Conservation (phyloP, 2,329 filamentous ascomycete genomes). For the Aspergillus hortae region DNA sequence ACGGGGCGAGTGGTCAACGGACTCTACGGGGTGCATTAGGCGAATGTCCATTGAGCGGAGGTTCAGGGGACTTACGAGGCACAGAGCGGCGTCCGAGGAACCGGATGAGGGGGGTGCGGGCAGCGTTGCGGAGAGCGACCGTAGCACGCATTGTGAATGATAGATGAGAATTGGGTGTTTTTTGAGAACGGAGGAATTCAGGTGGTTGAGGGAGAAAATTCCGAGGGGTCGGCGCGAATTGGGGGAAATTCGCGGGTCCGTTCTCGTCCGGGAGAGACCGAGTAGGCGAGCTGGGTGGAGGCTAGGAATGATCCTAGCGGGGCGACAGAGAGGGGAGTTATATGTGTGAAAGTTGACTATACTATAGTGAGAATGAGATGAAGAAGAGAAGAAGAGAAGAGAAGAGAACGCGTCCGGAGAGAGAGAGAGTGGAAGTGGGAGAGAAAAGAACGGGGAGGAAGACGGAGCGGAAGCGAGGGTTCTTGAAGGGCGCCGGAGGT, state of each 20-base stretch:
- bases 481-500: not conserved
- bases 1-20: constrained; percentile 54
- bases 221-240: constrained; percentile 12
- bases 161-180: constrained; percentile 2
- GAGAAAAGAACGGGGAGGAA: constrained; percentile 10
- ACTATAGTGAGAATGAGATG: not conserved
- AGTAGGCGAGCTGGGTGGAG: constrained; percentile 3
- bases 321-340: not conserved
- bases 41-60: not conserved
- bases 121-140: constrained; percentile 38
- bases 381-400: constrained; percentile 1
- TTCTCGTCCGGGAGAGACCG: constrained; percentile 27
- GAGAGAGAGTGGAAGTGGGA: constrained; percentile 11
- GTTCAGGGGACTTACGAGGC: constrained; percentile 36
- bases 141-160: constrained; percentile 41
- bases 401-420: constrained; percentile 1
- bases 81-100: constrained; percentile 47
- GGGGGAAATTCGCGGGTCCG: constrained; percentile 26
- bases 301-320: constrained; percentile 4
- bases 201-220: constrained; percentile 8
- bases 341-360: not conserved
- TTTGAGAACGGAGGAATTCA: not conserved
- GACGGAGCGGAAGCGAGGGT: constrained; percentile 16
- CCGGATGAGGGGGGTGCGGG: constrained; percentile 47
- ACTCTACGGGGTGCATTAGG: constrained; percentile 26